phyloP scores from a whole-genome alignment of 768 basidiomycete species.

The Dioszegia aurantiaca region DNA sequence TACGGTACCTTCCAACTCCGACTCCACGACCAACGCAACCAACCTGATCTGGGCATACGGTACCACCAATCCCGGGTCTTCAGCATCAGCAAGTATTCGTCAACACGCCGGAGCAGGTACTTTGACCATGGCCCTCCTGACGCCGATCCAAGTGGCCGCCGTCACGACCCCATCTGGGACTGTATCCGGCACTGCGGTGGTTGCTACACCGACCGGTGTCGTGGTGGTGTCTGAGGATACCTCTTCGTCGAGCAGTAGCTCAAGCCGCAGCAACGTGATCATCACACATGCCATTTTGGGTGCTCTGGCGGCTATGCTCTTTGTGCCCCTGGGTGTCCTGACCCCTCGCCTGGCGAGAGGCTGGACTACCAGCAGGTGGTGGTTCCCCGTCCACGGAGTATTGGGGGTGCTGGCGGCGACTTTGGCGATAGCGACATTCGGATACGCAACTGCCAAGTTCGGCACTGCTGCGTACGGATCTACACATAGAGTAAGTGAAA shows the following conservation, averaged over 20 bases:
- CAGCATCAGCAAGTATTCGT: conserved; percentile 55
- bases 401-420: conserved; percentile 53
- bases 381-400: conserved; percentile 61
- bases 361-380: conserved; percentile 54
- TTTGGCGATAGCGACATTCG: conserved; percentile 29
- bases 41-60: conserved; percentile 65
- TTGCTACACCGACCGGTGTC: neutral
- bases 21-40: conserved; percentile 21
- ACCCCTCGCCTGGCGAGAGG: conserved; percentile 61
- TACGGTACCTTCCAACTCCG: conserved; percentile 31
- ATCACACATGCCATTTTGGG: conserved; percentile 61
- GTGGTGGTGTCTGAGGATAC: neutral
- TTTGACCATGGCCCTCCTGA: conserved; percentile 58
- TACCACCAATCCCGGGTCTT: conserved; percentile 57
- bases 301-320: conserved; percentile 58
- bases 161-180: neutral
- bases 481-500: conserved; percentile 19
- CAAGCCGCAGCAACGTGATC: conserved; percentile 46
- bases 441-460: conserved; percentile 13
- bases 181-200: neutral
- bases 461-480: conserved; percentile 24
- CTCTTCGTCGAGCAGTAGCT: neutral
- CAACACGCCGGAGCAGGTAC: conserved; percentile 58
- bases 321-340: conserved; percentile 60
- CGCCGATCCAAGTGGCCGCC: conserved; percentile 19